Percentiles rank a stretch among this genome's conserved stretches.
Evolutionary conservation across 495 filamentous ascomycete species (phyloP).

Genomic region (Xylaria acuta): DNA sequence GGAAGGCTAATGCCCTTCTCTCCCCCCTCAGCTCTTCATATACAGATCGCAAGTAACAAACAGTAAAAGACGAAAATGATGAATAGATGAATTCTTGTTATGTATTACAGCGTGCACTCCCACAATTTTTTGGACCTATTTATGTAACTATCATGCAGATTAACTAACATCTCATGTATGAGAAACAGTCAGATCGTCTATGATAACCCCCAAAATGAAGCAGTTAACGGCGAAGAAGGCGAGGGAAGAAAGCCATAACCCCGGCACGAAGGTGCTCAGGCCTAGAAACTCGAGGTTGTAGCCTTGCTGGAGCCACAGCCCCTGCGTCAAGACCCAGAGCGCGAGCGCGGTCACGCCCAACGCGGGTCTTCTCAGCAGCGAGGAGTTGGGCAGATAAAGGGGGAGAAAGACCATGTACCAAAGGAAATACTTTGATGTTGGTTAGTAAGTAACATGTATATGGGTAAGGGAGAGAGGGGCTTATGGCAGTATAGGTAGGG

Average conservation of each 20-base stretch:
- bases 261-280: conserved; percentile 81
- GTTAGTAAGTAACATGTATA: neutral
- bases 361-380: conserved; percentile 62
- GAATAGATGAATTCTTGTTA: conserved; percentile 24
- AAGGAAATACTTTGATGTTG: conserved; percentile 77
- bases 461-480: neutral
- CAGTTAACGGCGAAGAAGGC: conserved; percentile 84
- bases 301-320: conserved; percentile 85
- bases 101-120: neutral
- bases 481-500: neutral
- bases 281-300: conserved; percentile 90
- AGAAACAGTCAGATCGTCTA: conserved; percentile 64
- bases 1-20: neutral
- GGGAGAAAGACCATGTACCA: conserved; percentile 96
- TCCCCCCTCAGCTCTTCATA: conserved; percentile 15
- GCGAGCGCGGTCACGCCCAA: conserved; percentile 67
- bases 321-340: conserved; percentile 78
- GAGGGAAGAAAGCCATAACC: conserved; percentile 75
- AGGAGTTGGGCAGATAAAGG: conserved; percentile 83
- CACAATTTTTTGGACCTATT: neutral
- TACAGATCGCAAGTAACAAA: conserved; percentile 9
- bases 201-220: conserved; percentile 83
- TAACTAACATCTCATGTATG: neutral
- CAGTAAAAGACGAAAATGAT: conserved; percentile 18
- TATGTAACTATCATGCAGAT: neutral